A percentile compares a stretch with the other conserved stretches of the same genome.
Conservation (phyloP, 2,329 filamentous ascomycete species). For the Colletotrichum lini region DNA sequence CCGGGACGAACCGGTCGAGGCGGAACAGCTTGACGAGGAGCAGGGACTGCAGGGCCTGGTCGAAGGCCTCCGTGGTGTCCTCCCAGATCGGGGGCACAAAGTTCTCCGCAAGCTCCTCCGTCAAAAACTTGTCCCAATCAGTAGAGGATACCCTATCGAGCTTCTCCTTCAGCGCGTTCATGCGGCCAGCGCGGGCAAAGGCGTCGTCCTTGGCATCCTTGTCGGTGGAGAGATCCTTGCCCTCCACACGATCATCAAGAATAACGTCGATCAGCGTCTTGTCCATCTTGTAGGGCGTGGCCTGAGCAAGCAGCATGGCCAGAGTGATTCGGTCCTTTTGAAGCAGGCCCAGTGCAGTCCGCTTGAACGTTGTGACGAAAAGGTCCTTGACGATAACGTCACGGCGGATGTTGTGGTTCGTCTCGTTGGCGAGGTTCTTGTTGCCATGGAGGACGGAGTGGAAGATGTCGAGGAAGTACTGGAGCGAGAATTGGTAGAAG, state of each 20-base stretch:
- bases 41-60: constrained; percentile 86
- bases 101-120: constrained; percentile 88
- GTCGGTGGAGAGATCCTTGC: constrained; percentile 83
- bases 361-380: constrained; percentile 91
- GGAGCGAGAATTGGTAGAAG: constrained; percentile 99
- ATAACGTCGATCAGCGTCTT: constrained; percentile 89
- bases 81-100: constrained; percentile 85
- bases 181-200: constrained; percentile 76
- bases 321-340: constrained; percentile 96
- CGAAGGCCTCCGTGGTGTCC: constrained; percentile 72
- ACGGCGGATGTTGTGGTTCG: constrained; percentile 83
- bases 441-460: constrained; percentile 89
- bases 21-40: constrained; percentile 95
- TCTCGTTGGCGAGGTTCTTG: constrained; percentile 77
- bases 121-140: constrained; percentile 86
- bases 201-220: constrained; percentile 75
- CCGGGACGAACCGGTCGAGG: constrained; percentile 93
- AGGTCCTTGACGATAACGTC: constrained; percentile 93
- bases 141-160: constrained; percentile 73
- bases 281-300: constrained; percentile 96
- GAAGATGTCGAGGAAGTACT: constrained; percentile 99
- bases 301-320: constrained; percentile 94
- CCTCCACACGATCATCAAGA: constrained; percentile 82
- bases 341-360: constrained; percentile 91
- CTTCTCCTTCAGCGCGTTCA: constrained; percentile 81